phyloP scores from a whole-genome alignment of 441 rosid genomes.

The Populus hybrid region DNA sequence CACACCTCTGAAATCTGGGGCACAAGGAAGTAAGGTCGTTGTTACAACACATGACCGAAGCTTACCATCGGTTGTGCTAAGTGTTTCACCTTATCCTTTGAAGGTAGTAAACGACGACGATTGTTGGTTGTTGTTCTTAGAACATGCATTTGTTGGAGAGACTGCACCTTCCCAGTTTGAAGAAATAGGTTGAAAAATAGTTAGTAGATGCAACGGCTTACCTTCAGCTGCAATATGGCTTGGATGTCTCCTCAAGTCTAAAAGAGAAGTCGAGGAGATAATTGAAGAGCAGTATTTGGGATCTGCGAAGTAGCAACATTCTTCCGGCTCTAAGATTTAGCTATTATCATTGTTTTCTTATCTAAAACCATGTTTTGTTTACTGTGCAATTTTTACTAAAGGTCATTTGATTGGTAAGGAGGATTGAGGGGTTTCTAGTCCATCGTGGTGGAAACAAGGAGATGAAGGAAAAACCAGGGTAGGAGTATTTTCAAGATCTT shows the following conservation, averaged over 20 bases:
- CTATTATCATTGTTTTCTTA: constrained; percentile 7
- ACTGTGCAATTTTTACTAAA: constrained; percentile 15
- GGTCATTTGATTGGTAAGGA: neutral
- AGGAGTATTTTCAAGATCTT: constrained; percentile 11
- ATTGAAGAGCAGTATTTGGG: constrained; percentile 13
- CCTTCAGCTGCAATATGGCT: constrained; percentile 15
- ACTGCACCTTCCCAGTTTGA: neutral
- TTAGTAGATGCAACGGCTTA: constrained; percentile 5
- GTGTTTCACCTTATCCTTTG: neutral
- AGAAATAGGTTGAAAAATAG: neutral
- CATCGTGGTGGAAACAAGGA: neutral
- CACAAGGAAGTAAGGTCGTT: constrained; percentile 22
- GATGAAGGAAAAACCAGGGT: neutral
- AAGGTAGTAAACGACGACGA: constrained; percentile 2
- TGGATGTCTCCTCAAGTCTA: neutral
- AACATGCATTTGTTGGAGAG: constrained; percentile 3
- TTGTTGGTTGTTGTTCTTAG: constrained; percentile 8
- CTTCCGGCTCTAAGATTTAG: constrained; percentile 16
- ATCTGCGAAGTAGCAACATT: neutral
- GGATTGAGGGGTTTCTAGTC: constrained; percentile 5
- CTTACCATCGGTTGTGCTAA: neutral
- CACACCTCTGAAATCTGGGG: neutral
- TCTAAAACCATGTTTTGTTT: constrained; percentile 16
- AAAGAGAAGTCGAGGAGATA: neutral
- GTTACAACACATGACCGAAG: constrained; percentile 13